A percentile compares a stretch with the other conserved stretches of the same genome.
Evolutionary conservation across 2,329 filamentous ascomycete genomes (phyloP).

Genomic region (Ophiostoma tasmaniense): DNA sequence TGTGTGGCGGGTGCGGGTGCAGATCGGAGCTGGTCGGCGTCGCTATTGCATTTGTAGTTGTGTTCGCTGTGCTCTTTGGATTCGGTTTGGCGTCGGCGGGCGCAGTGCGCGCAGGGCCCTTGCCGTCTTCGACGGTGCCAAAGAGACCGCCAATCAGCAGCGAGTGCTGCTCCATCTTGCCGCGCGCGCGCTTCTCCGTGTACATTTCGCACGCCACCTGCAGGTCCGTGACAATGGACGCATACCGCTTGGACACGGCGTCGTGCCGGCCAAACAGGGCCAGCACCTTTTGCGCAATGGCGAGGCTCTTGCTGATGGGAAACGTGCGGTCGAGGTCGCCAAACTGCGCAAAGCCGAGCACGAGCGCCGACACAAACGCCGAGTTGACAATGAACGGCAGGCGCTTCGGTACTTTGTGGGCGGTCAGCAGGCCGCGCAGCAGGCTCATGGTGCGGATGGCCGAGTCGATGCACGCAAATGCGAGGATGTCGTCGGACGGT

Average conservation of each 20-base stretch:
- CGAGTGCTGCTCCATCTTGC: conserved; percentile 23
- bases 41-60: too few species aligned
- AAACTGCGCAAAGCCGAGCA: conserved; percentile 37
- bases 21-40: neutral
- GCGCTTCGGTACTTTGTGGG: conserved; percentile 31
- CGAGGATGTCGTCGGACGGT: conserved; percentile 23
- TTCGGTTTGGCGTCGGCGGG: too few species aligned
- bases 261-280: conserved; percentile 23
- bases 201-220: conserved; percentile 23
- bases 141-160: conserved; percentile 23
- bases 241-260: conserved; percentile 22
- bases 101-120: too few species aligned
- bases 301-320: conserved; percentile 26
- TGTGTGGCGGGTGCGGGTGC: neutral
- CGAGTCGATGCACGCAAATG: conserved; percentile 30
- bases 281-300: conserved; percentile 23
- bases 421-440: conserved; percentile 29
- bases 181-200: conserved; percentile 20
- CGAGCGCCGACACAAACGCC: conserved; percentile 36
- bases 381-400: conserved; percentile 39
- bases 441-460: conserved; percentile 32
- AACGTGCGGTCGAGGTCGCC: conserved; percentile 34
- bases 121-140: conserved; percentile 22
- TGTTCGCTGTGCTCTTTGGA: too few species aligned
- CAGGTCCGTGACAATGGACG: conserved; percentile 22